Percentiles rank a stretch among this genome's conserved stretches.
Conservation (phyloP, 1,284 basidiomycete genomes). For the Rhodofomes roseus region DNA sequence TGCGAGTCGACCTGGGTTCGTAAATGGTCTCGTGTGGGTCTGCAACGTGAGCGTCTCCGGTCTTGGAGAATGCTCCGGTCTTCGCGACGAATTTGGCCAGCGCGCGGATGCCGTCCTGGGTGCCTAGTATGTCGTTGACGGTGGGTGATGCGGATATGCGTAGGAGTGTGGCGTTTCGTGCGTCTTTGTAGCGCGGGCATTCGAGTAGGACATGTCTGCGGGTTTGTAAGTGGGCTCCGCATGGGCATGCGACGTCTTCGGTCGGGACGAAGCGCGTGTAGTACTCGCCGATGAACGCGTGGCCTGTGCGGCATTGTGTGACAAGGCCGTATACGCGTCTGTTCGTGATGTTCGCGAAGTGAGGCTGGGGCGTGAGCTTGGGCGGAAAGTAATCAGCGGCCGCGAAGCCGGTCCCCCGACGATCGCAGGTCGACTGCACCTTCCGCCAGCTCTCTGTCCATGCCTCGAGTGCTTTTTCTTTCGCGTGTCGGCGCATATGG, state of each 20-base stretch:
- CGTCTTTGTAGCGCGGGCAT: constrained; percentile 23
- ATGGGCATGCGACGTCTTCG: constrained; percentile 24
- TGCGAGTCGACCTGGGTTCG: not conserved
- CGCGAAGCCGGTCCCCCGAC: constrained; percentile 17
- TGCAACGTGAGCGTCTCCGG: constrained; percentile 4
- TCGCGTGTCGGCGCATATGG: constrained; percentile 7
- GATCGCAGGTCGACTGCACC: not conserved
- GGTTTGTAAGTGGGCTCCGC: constrained; percentile 23
- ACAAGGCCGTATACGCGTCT: constrained; percentile 17
- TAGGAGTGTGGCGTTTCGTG: not conserved
- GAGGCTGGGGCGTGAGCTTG: constrained; percentile 15
- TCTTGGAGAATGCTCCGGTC: constrained; percentile 26
- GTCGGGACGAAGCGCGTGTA: constrained; percentile 22
- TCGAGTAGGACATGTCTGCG: constrained; percentile 26
- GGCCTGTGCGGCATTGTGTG: constrained; percentile 25
- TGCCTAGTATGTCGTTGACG: constrained; percentile 6
- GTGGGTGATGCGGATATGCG: not conserved
- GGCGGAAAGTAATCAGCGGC: constrained; percentile 24
- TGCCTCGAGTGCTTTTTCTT: constrained; percentile 6
- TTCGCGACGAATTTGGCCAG: constrained; percentile 22
- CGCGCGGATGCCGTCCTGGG: constrained; percentile 16
- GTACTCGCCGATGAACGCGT: constrained; percentile 28
- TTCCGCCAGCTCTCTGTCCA: not conserved
- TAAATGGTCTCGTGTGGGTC: not conserved
- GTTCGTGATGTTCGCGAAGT: constrained; percentile 11